Percentiles rank a stretch among this genome's conserved stretches.
Conservation (phyloP, 2,329 filamentous ascomycete species). For the Knufia petricola region DNA sequence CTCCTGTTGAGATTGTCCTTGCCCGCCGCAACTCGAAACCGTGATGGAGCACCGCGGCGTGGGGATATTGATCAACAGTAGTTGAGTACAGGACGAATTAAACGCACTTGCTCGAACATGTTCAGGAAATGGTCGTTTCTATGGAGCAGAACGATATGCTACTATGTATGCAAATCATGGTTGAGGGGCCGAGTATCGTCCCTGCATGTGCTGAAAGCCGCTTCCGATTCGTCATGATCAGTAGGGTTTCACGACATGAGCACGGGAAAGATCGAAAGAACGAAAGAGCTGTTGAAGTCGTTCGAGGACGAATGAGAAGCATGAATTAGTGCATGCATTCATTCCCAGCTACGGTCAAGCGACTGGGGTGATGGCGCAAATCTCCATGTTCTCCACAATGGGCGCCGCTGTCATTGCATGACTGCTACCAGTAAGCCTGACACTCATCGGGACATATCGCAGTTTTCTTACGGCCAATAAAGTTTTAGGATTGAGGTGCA, state of each 20-base stretch:
- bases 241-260: neutral
- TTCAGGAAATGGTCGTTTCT: neutral
- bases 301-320: neutral
- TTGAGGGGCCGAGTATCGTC: neutral
- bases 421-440: too few relatives aligned
- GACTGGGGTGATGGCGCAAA: neutral
- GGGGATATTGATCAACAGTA: neutral
- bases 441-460: too few relatives aligned
- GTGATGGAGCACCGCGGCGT: neutral
- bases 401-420: neutral
- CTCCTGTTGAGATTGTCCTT: neutral
- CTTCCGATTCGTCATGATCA: neutral
- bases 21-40: neutral
- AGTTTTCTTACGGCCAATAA: too few relatives aligned
- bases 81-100: neutral
- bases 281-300: neutral
- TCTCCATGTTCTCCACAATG: neutral
- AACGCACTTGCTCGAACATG: neutral
- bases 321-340: neutral
- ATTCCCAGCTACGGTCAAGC: neutral
- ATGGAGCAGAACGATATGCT: neutral
- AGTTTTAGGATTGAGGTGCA: too few relatives aligned
- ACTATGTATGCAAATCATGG: neutral
- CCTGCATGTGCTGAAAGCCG: constrained; percentile 1
- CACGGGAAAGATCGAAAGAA: neutral